Conservation (phyloP, 1,284 basidiomycete species). For the Coniophora puteana region DNA sequence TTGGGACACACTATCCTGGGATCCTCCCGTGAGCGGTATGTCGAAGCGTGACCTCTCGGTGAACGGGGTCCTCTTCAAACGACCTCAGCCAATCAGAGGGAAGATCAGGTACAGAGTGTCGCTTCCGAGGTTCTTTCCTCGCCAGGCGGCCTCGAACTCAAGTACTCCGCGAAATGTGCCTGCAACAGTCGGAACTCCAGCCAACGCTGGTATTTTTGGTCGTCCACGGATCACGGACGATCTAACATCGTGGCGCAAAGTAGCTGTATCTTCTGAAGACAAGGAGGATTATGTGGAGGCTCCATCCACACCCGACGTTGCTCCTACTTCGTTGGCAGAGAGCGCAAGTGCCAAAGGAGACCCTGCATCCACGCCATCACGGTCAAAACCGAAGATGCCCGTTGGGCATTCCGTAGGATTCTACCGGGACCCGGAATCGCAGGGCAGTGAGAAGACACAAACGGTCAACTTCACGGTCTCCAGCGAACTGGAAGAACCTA, state of each 20-base stretch:
- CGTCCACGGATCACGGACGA: slow-evolving; percentile 46
- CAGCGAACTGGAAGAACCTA: slow-evolving; percentile 71
- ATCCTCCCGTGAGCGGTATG: slow-evolving; percentile 71
- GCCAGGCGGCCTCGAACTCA: slow-evolving; percentile 5
- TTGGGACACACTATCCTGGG: slow-evolving; percentile 72
- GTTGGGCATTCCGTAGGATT: slow-evolving; percentile 69
- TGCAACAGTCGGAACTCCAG: too few relatives aligned
- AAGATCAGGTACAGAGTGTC: slow-evolving; percentile 49
- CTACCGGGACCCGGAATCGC: slow-evolving; percentile 56
- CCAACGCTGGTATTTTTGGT: too few relatives aligned
- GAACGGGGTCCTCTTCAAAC: slow-evolving; percentile 68
- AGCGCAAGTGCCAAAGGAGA: slow-evolving; percentile 18
- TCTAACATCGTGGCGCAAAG: slow-evolving; percentile 57
- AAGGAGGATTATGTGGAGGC: slow-evolving; percentile 13
- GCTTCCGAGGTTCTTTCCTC: slow-evolving; percentile 39
- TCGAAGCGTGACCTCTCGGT: slow-evolving; percentile 57
- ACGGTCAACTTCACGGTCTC: slow-evolving; percentile 68
- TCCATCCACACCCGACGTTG: slow-evolving; percentile 20
- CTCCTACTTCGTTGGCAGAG: slow-evolving; percentile 12
- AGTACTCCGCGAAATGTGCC: slow-evolving; percentile 15
- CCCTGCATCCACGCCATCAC: slow-evolving; percentile 19
- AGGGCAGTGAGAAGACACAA: slow-evolving; percentile 39
- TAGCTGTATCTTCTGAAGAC: slow-evolving; percentile 14
- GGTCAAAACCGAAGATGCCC: slow-evolving; percentile 36
- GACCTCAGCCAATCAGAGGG: slow-evolving; percentile 38